Base-by-base conservation (phyloP, 805 yeast genomes). In the Candida insectorum region DNA sequence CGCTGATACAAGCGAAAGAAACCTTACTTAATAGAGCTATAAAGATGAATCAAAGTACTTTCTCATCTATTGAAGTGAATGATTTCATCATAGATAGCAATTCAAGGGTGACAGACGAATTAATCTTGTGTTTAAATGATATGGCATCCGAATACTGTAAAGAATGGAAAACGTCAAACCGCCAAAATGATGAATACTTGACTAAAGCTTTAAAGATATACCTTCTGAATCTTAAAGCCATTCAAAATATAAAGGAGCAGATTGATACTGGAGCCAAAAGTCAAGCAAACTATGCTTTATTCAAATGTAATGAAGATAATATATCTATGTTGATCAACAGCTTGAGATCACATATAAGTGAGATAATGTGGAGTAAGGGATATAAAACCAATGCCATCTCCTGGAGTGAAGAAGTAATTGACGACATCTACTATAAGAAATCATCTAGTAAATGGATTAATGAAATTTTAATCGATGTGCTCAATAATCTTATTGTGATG, bases 331-430 rank as follows among this genome's bases (percentile, higher is more conserved):
- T 47, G 14, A 49, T 47, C 16, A 60, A 62, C 26, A 69, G 60
- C 27, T 43, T 53, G 28, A 59, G 56, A 37, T 60, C 67, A 4
- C 71, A 66, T 40, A 47, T 66, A 13, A 51, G 66, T 34, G 71
- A 66, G 42, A 48, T 66, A 11, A 52, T 65, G 49, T 66, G 71
- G 71, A 60, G 60, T 6, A 56, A 51, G 40, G 69, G 69, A 5
- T 58, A 43, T 43, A 54, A 56, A 36, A 47, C 57, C 36, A 58
- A 60, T 33, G 69, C 72, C 16, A 52, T 62, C 25, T 47, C 62
- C 2, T 65, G 71, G 71, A 54, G 58, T 11, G 71, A 66, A 41
- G 68, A 66, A 36, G 60, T 65, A 4, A 48, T 66, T 6, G 66
- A 61, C 29, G 60, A 58, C 15, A 47, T 58, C 19, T 65, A 55